A percentile compares a stretch with the other conserved stretches of the same genome.
These are phyloP conservation scores for Moricandia moricandioides DNA, from an alignment of 345 rosid species.

Conservation along the genomic window DNA sequence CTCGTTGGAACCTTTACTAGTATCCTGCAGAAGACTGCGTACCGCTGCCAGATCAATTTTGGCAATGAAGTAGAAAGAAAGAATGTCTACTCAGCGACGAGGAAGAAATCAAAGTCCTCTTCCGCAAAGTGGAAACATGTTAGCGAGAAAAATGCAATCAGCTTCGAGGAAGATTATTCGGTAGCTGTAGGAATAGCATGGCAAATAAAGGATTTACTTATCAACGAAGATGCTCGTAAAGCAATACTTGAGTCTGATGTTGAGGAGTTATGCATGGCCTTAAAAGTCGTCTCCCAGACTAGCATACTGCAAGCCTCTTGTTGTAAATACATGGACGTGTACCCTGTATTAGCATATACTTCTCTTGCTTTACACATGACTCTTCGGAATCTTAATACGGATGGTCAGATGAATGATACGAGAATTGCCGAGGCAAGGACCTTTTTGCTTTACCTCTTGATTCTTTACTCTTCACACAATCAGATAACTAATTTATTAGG, in stretches of 20 bases:
- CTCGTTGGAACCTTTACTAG: slow-evolving; percentile 56
- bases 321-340: slow-evolving; percentile 53
- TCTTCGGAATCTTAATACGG: slow-evolving; percentile 36
- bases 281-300: slow-evolving; percentile 72
- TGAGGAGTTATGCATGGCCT: slow-evolving; percentile 53
- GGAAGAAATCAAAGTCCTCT: slow-evolving; percentile 53
- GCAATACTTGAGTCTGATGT: slow-evolving; percentile 55
- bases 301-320: slow-evolving; percentile 59
- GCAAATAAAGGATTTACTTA: slow-evolving; percentile 80
- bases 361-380: slow-evolving; percentile 64
- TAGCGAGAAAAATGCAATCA: slow-evolving; percentile 46
- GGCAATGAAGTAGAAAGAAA: slow-evolving; percentile 57
- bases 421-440: not conserved
- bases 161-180: slow-evolving; percentile 64
- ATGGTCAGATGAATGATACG: slow-evolving; percentile 11
- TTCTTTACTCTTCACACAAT: not conserved
- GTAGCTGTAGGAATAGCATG: slow-evolving; percentile 80
- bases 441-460: not conserved
- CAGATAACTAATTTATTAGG: slow-evolving; percentile 10
- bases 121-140: slow-evolving; percentile 61
- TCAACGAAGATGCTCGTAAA: slow-evolving; percentile 47
- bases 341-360: slow-evolving; percentile 73
- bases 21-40: slow-evolving; percentile 64
- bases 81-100: slow-evolving; percentile 40
- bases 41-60: slow-evolving; percentile 73